Evolutionary conservation across 2,329 filamentous ascomycete species (phyloP).

Genomic region (Dendrostoma leiphaemia): DNA sequence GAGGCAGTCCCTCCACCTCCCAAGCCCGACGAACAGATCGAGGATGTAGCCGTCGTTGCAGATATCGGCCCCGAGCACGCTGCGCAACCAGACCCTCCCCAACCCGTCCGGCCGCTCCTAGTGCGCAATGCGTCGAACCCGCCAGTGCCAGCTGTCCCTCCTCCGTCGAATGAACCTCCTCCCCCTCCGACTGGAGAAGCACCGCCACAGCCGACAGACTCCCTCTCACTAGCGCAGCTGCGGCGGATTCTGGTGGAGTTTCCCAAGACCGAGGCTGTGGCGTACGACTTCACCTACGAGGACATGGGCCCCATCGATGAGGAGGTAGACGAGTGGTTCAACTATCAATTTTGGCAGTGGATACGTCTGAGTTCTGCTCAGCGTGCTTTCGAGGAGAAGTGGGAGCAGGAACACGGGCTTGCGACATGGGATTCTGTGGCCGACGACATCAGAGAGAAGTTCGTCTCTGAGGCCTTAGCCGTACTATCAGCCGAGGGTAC

Average conservation of each 20-base stretch:
- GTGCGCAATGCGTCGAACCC: constrained; percentile 29
- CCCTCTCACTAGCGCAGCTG: constrained; percentile 72
- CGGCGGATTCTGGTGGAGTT: constrained; percentile 72
- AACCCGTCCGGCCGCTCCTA: constrained; percentile 25
- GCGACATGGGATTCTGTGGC: constrained; percentile 66
- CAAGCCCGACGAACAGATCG: constrained; percentile 12
- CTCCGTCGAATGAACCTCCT: constrained; percentile 23
- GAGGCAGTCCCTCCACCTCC: constrained; percentile 7
- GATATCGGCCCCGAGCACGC: constrained; percentile 6
- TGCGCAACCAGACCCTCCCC: constrained; percentile 2
- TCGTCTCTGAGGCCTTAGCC: constrained; percentile 54
- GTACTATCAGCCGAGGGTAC: constrained; percentile 40
- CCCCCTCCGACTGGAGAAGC: constrained; percentile 21
- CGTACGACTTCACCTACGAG: constrained; percentile 83
- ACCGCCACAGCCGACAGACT: constrained; percentile 53
- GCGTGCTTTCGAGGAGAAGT: constrained; percentile 73
- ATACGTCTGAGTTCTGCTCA: constrained; percentile 74
- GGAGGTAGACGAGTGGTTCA: constrained; percentile 97
- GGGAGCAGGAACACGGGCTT: constrained; percentile 52
- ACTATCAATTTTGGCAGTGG: constrained; percentile 84
- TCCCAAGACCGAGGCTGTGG: constrained; percentile 64
- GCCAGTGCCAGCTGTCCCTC: constrained; percentile 18
- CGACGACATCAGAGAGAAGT: constrained; percentile 52
- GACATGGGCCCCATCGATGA: constrained; percentile 74
- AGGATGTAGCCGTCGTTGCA: constrained; percentile 3